Percentiles rank a stretch among this genome's conserved stretches.
phyloP scores from a whole-genome alignment of 2,329 filamentous ascomycete species.

The Periconia sp. region DNA sequence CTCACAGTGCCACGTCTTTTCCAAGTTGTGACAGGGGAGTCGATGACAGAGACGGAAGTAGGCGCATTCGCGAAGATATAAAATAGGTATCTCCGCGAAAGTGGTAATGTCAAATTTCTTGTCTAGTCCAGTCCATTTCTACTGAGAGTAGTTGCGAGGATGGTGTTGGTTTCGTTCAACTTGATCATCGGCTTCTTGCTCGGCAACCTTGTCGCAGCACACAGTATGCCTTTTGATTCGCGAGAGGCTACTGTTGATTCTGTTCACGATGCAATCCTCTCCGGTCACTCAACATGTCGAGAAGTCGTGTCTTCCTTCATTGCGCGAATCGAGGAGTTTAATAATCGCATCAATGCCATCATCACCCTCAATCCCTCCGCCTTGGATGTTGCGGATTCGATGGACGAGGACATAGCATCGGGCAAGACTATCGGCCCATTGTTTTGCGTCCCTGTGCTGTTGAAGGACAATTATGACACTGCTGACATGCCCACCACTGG shows the following conservation, averaged over 20 bases:
- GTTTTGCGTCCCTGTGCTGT: slow-evolving; percentile 66
- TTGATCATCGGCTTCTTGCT: not conserved
- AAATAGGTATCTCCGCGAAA: not conserved
- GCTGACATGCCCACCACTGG: slow-evolving; percentile 64
- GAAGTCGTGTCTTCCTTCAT: slow-evolving; percentile 62
- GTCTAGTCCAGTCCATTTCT: not conserved
- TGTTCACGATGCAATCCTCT: slow-evolving; percentile 62
- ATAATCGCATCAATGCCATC: slow-evolving; percentile 64
- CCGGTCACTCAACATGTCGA: slow-evolving; percentile 60
- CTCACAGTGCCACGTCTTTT: too few relatives aligned
- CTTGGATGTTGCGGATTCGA: slow-evolving; percentile 54
- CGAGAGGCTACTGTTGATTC: slow-evolving; percentile 65
- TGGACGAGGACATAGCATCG: slow-evolving; percentile 55
- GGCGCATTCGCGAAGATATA: too few relatives aligned
- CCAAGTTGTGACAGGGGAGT: too few relatives aligned
- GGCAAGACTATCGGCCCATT: slow-evolving; percentile 60
- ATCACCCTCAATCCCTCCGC: slow-evolving; percentile 60
- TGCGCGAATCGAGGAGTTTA: slow-evolving; percentile 62
- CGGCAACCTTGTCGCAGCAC: slow-evolving; percentile 1
- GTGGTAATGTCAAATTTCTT: slow-evolving; percentile 3
- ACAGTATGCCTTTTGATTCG: slow-evolving; percentile 55
- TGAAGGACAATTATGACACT: slow-evolving; percentile 71
- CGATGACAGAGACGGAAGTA: too few relatives aligned
- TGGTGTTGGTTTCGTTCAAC: slow-evolving; percentile 1
- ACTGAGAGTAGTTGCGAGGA: slow-evolving; percentile 2